phyloP scores from a whole-genome alignment of 805 yeast genomes.

The Sungouiozyma intestinalis region DNA sequence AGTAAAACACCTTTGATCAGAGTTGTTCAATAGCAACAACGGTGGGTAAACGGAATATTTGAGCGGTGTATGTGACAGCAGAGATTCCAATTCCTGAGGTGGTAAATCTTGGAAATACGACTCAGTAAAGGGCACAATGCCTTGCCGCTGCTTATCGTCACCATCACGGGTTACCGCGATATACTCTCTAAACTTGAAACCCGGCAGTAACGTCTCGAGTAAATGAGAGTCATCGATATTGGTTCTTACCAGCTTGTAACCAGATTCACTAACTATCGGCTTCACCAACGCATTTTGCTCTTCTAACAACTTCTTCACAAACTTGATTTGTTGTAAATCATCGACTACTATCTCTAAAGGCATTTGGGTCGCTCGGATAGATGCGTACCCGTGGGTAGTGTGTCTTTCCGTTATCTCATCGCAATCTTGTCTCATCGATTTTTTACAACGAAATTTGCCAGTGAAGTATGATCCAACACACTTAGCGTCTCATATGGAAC shows the following conservation, averaged over 20 bases:
- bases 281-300: conserved; percentile 10
- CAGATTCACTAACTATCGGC: conserved; percentile 15
- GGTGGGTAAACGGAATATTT: conserved; percentile 62
- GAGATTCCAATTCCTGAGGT: conserved; percentile 3
- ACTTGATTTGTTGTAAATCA: conserved; percentile 13
- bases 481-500: too few relatives aligned
- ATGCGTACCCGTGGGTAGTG: too few relatives aligned
- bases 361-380: too few relatives aligned
- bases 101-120: conserved; percentile 2
- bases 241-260: conserved; percentile 16
- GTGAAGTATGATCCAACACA: too few relatives aligned
- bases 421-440: background rate
- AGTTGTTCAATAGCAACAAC: conserved; percentile 45
- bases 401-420: background rate
- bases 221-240: conserved; percentile 6
- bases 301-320: conserved; percentile 15
- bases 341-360: conserved; percentile 15
- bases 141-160: conserved; percentile 3
- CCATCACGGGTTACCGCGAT: background rate
- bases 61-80: conserved; percentile 17
- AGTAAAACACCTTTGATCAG: conserved; percentile 35
- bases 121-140: conserved; percentile 1
- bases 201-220: too few relatives aligned
- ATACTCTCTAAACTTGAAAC: conserved; percentile 6
- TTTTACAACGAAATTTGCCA: background rate